Evolutionary conservation across 2,329 filamentous ascomycete genomes (phyloP).

Genomic region (Epichloe coenophiala): DNA sequence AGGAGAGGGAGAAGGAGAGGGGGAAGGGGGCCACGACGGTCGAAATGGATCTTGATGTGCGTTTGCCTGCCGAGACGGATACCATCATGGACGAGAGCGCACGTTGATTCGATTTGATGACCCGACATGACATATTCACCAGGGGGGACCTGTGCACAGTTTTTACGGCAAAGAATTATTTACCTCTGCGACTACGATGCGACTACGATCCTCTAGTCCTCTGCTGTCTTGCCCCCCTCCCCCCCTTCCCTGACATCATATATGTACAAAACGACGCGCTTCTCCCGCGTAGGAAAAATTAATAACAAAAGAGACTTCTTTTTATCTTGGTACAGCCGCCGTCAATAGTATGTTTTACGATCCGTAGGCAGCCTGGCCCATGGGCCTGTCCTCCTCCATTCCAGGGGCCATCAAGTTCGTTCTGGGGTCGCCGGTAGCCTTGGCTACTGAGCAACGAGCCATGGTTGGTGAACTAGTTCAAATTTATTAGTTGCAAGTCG

Average conservation of each 20-base stretch:
- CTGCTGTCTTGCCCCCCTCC: background rate
- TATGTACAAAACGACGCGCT: constrained; percentile 24
- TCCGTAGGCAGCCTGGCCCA: constrained; percentile 48
- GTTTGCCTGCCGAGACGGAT: background rate
- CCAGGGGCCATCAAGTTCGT: constrained; percentile 70
- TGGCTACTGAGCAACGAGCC: constrained; percentile 91
- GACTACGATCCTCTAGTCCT: background rate
- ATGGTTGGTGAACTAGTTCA: constrained; percentile 79
- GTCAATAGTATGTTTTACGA: constrained; percentile 24
- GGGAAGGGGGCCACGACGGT: background rate
- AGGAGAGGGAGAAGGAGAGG: constrained; percentile 9
- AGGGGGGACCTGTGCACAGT: too few relatives aligned
- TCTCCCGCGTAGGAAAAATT: constrained; percentile 9
- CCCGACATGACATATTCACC: background rate
- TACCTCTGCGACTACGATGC: constrained; percentile 3
- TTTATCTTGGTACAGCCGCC: constrained; percentile 23
- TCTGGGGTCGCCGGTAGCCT: constrained; percentile 65
- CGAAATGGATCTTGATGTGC: background rate
- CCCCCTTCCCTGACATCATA: constrained; percentile 15
- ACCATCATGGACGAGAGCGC: background rate
- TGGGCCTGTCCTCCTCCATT: constrained; percentile 46
- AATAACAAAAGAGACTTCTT: constrained; percentile 18
- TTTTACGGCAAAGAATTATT: constrained; percentile 10
- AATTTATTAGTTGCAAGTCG: background rate
- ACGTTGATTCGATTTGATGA: too few relatives aligned